A percentile compares a stretch with the other conserved stretches of the same genome.
These are phyloP conservation scores for Metschnikowia baotianmanensis DNA, from an alignment of 805 yeast genomes.

Conservation along the genomic window DNA sequence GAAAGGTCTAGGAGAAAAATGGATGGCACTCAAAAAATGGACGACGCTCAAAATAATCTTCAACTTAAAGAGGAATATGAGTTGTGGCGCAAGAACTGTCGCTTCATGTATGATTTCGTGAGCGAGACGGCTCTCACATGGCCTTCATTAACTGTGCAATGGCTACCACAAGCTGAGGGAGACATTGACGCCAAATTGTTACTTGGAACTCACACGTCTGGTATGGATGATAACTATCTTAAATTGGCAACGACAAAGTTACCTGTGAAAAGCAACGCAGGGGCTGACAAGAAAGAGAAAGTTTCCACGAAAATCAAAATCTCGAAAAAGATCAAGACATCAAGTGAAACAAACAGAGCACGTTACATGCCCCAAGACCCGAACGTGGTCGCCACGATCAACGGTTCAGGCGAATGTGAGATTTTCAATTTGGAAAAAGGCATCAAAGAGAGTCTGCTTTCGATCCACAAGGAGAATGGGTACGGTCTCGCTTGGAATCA, in stretches of 20 bases:
- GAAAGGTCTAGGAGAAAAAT: too few relatives aligned
- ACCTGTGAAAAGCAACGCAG: slow-evolving; percentile 32
- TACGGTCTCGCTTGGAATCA: slow-evolving; percentile 73
- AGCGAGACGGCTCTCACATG: slow-evolving; percentile 76
- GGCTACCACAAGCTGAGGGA: slow-evolving; percentile 53
- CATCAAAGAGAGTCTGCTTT: slow-evolving; percentile 30
- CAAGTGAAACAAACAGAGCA: slow-evolving; percentile 70
- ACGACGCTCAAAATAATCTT: slow-evolving; percentile 10
- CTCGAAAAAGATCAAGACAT: slow-evolving; percentile 57
- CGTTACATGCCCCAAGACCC: slow-evolving; percentile 65
- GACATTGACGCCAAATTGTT: slow-evolving; percentile 48
- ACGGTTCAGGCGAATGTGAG: slow-evolving; percentile 61
- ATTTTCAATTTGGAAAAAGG: slow-evolving; percentile 46
- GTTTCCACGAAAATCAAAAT: slow-evolving; percentile 58
- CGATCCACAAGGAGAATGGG: slow-evolving; percentile 65
- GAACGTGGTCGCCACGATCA: slow-evolving; percentile 58
- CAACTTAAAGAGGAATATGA: slow-evolving; percentile 65
- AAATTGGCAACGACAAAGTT: slow-evolving; percentile 62
- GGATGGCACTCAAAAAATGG: slow-evolving; percentile 9
- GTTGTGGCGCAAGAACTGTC: slow-evolving; percentile 78
- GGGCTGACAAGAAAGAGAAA: slow-evolving; percentile 16
- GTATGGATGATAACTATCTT: slow-evolving; percentile 61
- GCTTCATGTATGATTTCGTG: slow-evolving; percentile 79
- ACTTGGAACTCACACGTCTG: slow-evolving; percentile 73
- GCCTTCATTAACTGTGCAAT: slow-evolving; percentile 80